Evolutionary conservation across 2,329 filamentous ascomycete genomes (phyloP).

Genomic region (Fusarium sarcochroum): DNA sequence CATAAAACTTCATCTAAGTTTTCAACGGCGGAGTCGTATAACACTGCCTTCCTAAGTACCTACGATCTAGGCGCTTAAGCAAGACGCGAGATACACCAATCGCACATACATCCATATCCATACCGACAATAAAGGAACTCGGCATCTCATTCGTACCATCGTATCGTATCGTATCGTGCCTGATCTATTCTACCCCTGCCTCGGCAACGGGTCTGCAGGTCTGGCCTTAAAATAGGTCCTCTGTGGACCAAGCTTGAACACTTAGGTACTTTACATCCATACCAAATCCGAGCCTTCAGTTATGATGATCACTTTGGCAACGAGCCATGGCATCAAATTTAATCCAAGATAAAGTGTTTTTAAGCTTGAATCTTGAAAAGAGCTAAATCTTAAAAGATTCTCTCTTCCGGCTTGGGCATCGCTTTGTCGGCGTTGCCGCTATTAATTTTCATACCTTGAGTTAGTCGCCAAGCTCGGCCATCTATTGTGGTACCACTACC

Average conservation of each 20-base stretch:
- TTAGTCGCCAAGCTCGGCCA: conserved; percentile 1
- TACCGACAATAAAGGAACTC: conserved; percentile 4
- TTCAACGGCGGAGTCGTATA: background rate
- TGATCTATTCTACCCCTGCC: conserved; percentile 26
- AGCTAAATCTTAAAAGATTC: background rate
- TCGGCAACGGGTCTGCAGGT: conserved; percentile 11
- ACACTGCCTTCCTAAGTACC: background rate
- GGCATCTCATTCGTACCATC: conserved; percentile 1
- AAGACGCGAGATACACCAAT: conserved; percentile 26
- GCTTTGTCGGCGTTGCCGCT: conserved; percentile 1
- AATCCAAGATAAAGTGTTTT: background rate
- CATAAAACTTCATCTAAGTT: background rate
- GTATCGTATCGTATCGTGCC: conserved; percentile 19
- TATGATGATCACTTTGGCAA: background rate
- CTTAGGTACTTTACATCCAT: background rate
- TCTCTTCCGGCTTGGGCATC: conserved; percentile 8
- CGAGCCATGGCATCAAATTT: background rate
- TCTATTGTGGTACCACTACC: conserved; percentile 21
- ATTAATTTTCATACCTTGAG: background rate
- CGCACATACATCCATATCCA: conserved; percentile 7
- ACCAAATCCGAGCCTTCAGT: conserved; percentile 1
- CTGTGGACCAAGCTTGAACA: conserved; percentile 15
- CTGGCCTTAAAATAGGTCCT: conserved; percentile 38
- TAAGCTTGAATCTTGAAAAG: background rate
- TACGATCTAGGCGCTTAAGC: conserved; percentile 23